A percentile compares a stretch with the other conserved stretches of the same genome.
Evolutionary conservation across 306 rosid genomes (phyloP).

Genomic region (Begonia loranthoides): DNA sequence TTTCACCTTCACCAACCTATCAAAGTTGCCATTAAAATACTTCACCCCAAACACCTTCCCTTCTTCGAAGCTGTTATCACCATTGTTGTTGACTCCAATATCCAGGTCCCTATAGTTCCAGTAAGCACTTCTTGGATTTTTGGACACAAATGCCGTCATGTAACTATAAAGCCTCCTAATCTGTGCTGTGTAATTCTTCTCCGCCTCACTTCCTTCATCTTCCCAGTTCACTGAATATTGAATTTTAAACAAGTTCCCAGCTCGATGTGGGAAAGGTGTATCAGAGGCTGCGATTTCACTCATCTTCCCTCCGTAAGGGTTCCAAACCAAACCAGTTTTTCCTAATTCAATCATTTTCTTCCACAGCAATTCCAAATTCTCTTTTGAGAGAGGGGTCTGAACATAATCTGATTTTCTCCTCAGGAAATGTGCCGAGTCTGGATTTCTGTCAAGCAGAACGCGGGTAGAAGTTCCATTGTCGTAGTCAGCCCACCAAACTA

Average conservation of each 20-base stretch:
- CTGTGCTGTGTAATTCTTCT: constrained; percentile 1
- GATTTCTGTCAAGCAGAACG: constrained; percentile 26
- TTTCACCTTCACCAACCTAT: constrained; percentile 13
- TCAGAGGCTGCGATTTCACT: constrained; percentile 9
- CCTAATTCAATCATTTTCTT: constrained; percentile 43
- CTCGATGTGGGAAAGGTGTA: constrained; percentile 12
- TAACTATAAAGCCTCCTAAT: constrained; percentile 8
- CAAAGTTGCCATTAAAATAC: constrained; percentile 12
- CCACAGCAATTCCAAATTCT: constrained; percentile 35
- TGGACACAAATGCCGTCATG: constrained; percentile 15
- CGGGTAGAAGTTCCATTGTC: constrained; percentile 16
- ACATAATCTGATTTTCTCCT: constrained; percentile 53
- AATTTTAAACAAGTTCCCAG: constrained; percentile 11
- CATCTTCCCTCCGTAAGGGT: constrained; percentile 62
- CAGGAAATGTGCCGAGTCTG: constrained; percentile 18
- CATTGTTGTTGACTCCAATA: constrained; percentile 11
- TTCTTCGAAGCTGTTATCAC: constrained; percentile 5
- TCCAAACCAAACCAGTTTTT: constrained; percentile 15
- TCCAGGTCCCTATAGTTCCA: constrained; percentile 17
- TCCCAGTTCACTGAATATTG: constrained; percentile 13
- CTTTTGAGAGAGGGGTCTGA: constrained; percentile 27
- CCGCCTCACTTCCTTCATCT: not conserved
- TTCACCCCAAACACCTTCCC: constrained; percentile 13
- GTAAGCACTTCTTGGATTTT: constrained; percentile 7
- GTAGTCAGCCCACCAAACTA: constrained; percentile 31